Percentiles rank a stretch among this genome's conserved stretches.
phyloP scores from a whole-genome alignment of 163 green algal species.

The Picocystis sp. region DNA sequence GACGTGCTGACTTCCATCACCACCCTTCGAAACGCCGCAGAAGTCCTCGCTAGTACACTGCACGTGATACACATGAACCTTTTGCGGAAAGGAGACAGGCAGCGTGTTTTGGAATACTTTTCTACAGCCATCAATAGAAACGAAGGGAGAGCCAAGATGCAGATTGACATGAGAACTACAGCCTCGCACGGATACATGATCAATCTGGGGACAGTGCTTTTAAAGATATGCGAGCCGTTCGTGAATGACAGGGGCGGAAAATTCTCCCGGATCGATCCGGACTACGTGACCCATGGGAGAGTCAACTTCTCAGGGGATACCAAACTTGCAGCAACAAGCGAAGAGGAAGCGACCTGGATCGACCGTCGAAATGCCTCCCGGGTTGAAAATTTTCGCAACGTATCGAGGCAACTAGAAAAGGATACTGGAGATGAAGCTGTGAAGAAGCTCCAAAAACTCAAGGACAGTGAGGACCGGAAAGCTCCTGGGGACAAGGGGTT shows the following conservation, averaged over 20 bases:
- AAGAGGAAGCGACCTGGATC: constrained; percentile 33
- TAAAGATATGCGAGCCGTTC: constrained; percentile 79
- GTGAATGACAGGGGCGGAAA: constrained; percentile 47
- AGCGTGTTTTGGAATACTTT: constrained; percentile 60
- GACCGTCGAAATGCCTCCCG: not conserved
- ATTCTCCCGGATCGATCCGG: constrained; percentile 42
- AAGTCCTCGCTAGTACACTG: constrained; percentile 37
- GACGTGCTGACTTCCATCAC: constrained; percentile 28
- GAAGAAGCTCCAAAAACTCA: too few relatives aligned
- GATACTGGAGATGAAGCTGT: too few relatives aligned
- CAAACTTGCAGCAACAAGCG: constrained; percentile 23
- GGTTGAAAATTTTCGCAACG: too few relatives aligned
- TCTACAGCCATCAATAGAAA: constrained; percentile 52
- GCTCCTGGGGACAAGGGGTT: constrained; percentile 14
- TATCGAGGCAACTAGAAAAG: too few relatives aligned
- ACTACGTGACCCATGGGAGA: constrained; percentile 14
- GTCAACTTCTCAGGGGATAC: constrained; percentile 14
- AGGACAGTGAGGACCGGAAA: too few relatives aligned
- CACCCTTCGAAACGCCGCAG: constrained; percentile 33
- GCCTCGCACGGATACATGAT: constrained; percentile 64
- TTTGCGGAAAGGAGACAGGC: constrained; percentile 40
- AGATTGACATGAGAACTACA: constrained; percentile 23
- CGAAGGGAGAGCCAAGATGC: constrained; percentile 59
- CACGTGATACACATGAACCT: constrained; percentile 18
- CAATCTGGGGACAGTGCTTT: constrained; percentile 63